Evolutionary conservation across 2,329 filamentous ascomycete genomes (phyloP), one percentile per base, ranked within the genome.

Genomic region (Alternaria tenuissima): DNA sequence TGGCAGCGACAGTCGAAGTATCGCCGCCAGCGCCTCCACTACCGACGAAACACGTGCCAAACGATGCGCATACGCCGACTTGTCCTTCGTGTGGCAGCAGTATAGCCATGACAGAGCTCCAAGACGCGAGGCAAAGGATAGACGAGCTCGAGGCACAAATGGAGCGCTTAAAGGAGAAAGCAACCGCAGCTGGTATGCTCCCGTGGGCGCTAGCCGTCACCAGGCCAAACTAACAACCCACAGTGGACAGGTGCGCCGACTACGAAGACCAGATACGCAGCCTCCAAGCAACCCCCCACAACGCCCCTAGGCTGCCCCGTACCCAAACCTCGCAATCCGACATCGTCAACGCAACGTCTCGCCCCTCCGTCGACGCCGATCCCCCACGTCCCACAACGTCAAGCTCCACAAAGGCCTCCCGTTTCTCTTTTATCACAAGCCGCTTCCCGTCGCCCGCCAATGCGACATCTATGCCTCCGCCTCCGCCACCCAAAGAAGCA

Each of bases 231-330:
- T 65, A 26, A 65, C 52, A 14, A 22, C 12, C n/a, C 30, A 52
- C 58, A 86, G 85, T 83, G 49, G 82, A 84, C 66, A 87, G 81
- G 74, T 83, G 88, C 64, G 90, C 91, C 72, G 89, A 93, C 81
- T 93, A 93, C 83, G 91, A 94, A 79, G 91, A 93, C 78, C 90
- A 93, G 76, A 84, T 93, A 41, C 83, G 87, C 44, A 82, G 79
- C 44, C 82, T 93, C 24, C 65, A 68, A 43, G 34, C 59, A 1
- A 47, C 32, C 1, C 55, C 32, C 1, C 55, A 58, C 18, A 43
- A 38, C 26, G 39, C 32, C 20, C 49, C 55, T 38, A 58, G 30
- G 12, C 48, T 7, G 22, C 58, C 47, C 66, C 49, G 64, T 26
- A 57, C 41, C 52, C 48, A 49, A 36, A 57, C 38, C 38, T 57